Percentiles rank a stretch among this genome's conserved stretches.
Evolutionary conservation across 176 grass and related monocot species (phyloP).

Genomic region (Tillandsia fasciculata): DNA sequence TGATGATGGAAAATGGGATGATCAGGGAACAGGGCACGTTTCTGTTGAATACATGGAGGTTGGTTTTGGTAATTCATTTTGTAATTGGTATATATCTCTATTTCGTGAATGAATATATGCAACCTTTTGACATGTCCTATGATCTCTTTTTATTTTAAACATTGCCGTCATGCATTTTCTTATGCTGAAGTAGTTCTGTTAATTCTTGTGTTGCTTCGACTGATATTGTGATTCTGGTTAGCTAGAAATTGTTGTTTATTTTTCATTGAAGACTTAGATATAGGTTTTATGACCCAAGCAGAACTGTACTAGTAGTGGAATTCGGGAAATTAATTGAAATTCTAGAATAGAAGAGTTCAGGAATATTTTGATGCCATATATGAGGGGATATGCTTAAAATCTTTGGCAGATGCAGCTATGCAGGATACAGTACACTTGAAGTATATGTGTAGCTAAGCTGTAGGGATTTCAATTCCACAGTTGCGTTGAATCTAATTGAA

Average conservation of each 20-base stretch:
- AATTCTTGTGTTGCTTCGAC: no score
- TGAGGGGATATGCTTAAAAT: not conserved
- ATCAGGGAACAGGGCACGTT: conserved; percentile 72
- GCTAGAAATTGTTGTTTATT: not conserved
- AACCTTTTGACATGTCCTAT: not conserved
- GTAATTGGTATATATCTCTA: not conserved
- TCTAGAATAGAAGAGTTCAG: not conserved
- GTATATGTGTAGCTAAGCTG: not conserved
- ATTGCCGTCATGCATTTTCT: no score
- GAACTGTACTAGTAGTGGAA: not conserved
- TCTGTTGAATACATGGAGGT: conserved; percentile 70
- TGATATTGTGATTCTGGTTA: not conserved
- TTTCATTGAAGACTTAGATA: not conserved
- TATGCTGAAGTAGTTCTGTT: no score
- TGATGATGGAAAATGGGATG: conserved; percentile 59
- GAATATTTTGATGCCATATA: not conserved
- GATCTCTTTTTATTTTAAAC: not conserved
- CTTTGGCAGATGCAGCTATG: not conserved
- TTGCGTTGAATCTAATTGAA: not conserved
- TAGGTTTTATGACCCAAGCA: not conserved
- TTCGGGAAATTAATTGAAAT: not conserved
- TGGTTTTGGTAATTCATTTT: conserved; percentile 10
- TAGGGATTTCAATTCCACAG: not conserved
- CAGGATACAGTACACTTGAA: not conserved
- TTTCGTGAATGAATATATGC: not conserved